These are phyloP conservation scores for Effrenium voratum DNA, from an alignment of 73 alveolate species.

Conservation along the genomic window DNA sequence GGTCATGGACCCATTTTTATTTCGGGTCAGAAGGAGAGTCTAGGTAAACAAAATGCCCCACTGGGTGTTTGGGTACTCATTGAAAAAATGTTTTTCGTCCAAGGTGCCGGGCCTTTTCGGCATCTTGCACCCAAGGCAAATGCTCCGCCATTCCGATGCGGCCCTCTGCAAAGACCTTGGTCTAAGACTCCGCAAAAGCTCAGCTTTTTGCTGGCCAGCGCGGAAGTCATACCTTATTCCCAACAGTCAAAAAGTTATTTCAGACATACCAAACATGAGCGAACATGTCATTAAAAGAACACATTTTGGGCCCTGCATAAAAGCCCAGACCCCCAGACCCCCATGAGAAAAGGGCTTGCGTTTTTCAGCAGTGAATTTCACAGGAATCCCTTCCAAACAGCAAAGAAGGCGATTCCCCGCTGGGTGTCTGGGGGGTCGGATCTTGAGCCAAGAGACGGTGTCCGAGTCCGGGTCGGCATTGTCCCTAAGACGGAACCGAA, in stretches of 20 bases:
- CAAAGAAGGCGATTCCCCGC: neutral
- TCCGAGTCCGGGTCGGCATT: neutral
- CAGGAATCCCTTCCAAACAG: neutral
- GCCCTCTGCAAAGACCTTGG: slow-evolving; percentile 77
- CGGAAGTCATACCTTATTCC: too few relatives aligned
- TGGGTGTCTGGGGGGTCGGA: neutral
- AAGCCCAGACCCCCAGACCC: neutral
- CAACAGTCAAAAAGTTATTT: too few relatives aligned
- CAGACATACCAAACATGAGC: neutral
- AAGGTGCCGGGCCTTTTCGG: slow-evolving; percentile 21
- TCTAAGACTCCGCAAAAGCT: too few relatives aligned
- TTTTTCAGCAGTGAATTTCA: too few relatives aligned
- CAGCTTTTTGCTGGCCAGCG: too few relatives aligned
- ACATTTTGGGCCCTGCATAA: neutral
- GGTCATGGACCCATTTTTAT: too few relatives aligned
- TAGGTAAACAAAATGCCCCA: too few relatives aligned
- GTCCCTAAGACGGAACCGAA: slow-evolving; percentile 5
- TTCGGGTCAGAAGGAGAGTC: too few relatives aligned
- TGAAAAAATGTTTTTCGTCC: neutral
- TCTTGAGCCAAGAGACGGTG: neutral
- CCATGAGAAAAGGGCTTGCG: too few relatives aligned
- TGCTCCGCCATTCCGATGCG: slow-evolving; percentile 86
- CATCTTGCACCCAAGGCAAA: slow-evolving; percentile 74
- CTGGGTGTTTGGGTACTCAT: too few relatives aligned
- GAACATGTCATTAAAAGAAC: neutral